These are phyloP conservation scores for Graphiopsis chlorocephala DNA, from an alignment of 2,329 filamentous ascomycete species.

Conservation along the genomic window DNA sequence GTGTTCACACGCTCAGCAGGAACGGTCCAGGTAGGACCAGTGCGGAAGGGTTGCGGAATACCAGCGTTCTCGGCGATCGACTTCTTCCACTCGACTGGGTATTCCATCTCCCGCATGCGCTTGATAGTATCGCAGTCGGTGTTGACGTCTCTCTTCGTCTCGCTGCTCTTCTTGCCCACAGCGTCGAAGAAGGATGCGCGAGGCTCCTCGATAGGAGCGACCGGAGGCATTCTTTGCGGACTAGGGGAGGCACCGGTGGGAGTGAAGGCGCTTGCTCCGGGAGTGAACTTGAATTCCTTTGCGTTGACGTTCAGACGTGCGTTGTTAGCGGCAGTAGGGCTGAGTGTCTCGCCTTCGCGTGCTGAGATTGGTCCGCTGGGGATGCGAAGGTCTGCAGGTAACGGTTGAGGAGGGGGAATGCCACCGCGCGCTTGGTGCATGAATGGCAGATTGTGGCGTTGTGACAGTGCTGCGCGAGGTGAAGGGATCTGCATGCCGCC, in stretches of 20 bases:
- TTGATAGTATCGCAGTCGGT: constrained; percentile 61
- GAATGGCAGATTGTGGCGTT: constrained; percentile 19
- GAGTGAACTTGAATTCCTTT: constrained; percentile 80
- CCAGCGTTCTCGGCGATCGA: constrained; percentile 75
- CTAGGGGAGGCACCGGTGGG: constrained; percentile 73
- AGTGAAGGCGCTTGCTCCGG: constrained; percentile 76
- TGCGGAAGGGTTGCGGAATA: constrained; percentile 81
- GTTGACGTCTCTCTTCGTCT: constrained; percentile 52
- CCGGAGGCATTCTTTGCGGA: constrained; percentile 44
- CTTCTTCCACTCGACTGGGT: constrained; percentile 48
- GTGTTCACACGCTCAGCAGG: constrained; percentile 69
- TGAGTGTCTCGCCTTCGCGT: constrained; percentile 36
- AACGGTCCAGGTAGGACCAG: constrained; percentile 78
- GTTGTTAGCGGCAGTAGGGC: constrained; percentile 41
- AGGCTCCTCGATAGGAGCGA: constrained; percentile 23
- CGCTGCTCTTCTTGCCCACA: constrained; percentile 60
- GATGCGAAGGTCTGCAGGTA: constrained; percentile 64
- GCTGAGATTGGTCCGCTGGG: constrained; percentile 48
- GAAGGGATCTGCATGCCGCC: constrained; percentile 16
- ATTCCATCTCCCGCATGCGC: constrained; percentile 62
- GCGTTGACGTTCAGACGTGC: constrained; percentile 60
- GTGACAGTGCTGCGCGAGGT: constrained; percentile 21
- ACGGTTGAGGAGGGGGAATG: constrained; percentile 48
- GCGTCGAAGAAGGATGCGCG: constrained; percentile 28
- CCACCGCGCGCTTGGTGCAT: constrained; percentile 15